These are phyloP conservation scores for Fagopyrum esculentum DNA, from an alignment of 148 eudicot genomes.

Conservation along the genomic window DNA sequence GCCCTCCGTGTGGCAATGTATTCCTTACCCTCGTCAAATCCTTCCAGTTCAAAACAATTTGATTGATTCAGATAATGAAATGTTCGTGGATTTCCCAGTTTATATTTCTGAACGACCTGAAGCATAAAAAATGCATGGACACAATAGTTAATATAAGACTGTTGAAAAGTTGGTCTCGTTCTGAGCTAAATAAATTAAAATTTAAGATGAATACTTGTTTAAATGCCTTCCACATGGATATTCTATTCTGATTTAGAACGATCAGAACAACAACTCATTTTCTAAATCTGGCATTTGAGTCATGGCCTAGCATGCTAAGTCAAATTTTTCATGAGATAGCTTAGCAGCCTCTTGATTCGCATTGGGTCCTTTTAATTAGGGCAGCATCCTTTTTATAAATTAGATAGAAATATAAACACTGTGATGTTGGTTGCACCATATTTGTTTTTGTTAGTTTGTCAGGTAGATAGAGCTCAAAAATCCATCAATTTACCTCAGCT, in stretches of 20 bases:
- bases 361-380: background rate
- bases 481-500: constrained; percentile 48
- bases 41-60: constrained; percentile 81
- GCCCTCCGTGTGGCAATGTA: constrained; percentile 84
- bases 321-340: background rate
- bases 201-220: background rate
- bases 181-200: background rate
- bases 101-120: constrained; percentile 73
- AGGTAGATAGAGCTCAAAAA: background rate
- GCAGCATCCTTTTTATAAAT: background rate
- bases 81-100: constrained; percentile 75
- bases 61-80: constrained; percentile 95
- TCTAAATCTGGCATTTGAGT: background rate
- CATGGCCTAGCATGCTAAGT: background rate
- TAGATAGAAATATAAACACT: background rate
- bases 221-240: background rate
- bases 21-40: constrained; percentile 77
- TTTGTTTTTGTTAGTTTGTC: background rate
- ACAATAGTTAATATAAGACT: background rate
- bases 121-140: constrained; percentile 14
- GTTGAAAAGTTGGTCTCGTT: background rate
- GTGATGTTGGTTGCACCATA: background rate
- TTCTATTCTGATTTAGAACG: background rate
- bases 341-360: background rate
- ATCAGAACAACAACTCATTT: background rate